Evolutionary conservation across 176 grass and related monocot species (phyloP).

Genomic region (Eleusine indica): DNA sequence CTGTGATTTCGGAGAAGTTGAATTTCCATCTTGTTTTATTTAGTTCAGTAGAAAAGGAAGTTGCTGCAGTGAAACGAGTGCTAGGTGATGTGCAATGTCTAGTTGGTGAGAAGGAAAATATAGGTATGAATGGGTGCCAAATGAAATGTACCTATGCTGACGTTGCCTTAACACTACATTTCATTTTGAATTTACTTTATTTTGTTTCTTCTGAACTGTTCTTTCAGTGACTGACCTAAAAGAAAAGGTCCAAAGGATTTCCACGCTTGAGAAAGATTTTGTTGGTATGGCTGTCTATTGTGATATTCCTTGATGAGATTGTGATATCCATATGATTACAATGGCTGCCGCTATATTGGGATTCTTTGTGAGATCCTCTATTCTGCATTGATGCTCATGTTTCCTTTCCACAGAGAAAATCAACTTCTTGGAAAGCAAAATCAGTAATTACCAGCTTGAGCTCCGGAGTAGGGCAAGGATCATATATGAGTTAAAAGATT

Average conservation of each 20-base stretch:
- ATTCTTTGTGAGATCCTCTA: constrained; percentile 15
- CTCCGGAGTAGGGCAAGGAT: constrained; percentile 59
- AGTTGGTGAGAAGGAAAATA: constrained; percentile 75
- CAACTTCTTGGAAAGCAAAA: constrained; percentile 69
- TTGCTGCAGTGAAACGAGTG: constrained; percentile 51
- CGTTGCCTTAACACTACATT: background rate
- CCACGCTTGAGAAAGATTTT: constrained; percentile 79
- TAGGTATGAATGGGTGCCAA: constrained; percentile 54
- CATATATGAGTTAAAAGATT: constrained; percentile 70
- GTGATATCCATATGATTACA: constrained; percentile 20
- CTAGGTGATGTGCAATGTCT: constrained; percentile 60
- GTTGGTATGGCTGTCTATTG: constrained; percentile 50
- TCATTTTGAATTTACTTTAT: constrained; percentile 21
- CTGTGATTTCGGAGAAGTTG: constrained; percentile 74
- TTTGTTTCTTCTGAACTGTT: constrained; percentile 16
- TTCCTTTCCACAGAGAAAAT: constrained; percentile 60
- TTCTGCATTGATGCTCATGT: constrained; percentile 31
- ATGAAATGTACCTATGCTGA: constrained; percentile 4
- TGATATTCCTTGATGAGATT: constrained; percentile 22
- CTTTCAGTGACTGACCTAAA: constrained; percentile 72
- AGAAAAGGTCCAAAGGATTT: constrained; percentile 69
- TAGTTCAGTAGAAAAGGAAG: constrained; percentile 74
- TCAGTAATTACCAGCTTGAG: constrained; percentile 62
- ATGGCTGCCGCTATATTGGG: background rate
- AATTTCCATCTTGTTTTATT: constrained; percentile 71